Conservation (phyloP, 306 rosid species). For the Cyclanthera cordifolia region DNA sequence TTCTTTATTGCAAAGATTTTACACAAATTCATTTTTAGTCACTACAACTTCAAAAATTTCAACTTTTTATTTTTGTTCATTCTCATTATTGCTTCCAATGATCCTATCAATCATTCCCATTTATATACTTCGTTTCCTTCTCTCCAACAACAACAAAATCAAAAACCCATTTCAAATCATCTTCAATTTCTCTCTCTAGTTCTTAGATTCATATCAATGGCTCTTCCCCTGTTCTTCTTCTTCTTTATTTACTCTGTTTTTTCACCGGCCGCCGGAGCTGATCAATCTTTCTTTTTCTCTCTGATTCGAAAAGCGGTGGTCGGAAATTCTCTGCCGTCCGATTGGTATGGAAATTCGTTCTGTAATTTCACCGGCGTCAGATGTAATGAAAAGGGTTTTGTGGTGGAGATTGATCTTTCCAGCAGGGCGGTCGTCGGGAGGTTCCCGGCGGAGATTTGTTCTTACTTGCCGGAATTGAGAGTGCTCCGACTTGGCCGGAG, state of each 20-base stretch:
- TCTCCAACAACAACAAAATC: constrained; percentile 13
- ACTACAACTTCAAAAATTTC: neutral
- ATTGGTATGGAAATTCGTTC: constrained; percentile 16
- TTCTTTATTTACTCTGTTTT: constrained; percentile 8
- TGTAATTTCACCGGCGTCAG: constrained; percentile 58
- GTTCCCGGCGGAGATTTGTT: constrained; percentile 53
- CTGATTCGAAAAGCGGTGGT: constrained; percentile 38
- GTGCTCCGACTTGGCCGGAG: constrained; percentile 38
- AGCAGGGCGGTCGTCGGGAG: constrained; percentile 44
- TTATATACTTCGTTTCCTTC: constrained; percentile 39
- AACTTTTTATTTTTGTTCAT: neutral
- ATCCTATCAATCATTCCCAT: constrained; percentile 36
- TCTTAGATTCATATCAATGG: neutral
- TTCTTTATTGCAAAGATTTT: constrained; percentile 31
- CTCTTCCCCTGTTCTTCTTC: constrained; percentile 7
- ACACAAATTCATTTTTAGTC: constrained; percentile 7
- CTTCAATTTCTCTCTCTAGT: constrained; percentile 5
- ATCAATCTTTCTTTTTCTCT: constrained; percentile 38
- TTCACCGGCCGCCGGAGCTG: constrained; percentile 16
- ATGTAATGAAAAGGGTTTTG: constrained; percentile 41
- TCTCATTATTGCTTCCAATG: constrained; percentile 16
- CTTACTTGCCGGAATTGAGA: constrained; percentile 50
- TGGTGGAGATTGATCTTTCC: constrained; percentile 39
- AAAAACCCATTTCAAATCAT: constrained; percentile 15
- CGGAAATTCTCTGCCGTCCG: constrained; percentile 20